Evolutionary conservation across 2,329 filamentous ascomycete species (phyloP).

Genomic region (Fusarium sp.): DNA sequence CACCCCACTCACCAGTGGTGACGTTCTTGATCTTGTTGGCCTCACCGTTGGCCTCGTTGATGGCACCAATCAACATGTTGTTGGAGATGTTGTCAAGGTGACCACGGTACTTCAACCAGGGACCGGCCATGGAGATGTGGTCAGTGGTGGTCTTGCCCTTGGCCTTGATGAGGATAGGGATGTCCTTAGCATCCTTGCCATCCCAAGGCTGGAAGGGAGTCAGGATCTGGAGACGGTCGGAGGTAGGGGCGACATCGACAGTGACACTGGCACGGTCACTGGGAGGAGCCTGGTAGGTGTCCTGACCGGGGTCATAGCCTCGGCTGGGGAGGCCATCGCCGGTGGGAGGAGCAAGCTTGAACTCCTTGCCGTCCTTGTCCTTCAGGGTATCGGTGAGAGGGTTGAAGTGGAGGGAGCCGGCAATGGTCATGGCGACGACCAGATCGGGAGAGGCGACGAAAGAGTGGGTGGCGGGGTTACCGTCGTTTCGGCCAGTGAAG

Average conservation of each 20-base stretch:
- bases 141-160: conserved; percentile 98
- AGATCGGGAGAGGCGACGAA: conserved; percentile 93
- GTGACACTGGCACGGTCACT: conserved; percentile 75
- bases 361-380: conserved; percentile 96
- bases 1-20: conserved; percentile 83
- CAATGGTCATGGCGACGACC: conserved; percentile 86
- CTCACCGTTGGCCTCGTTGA: conserved; percentile 95
- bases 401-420: conserved; percentile 91
- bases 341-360: conserved; percentile 82
- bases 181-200: conserved; percentile 84
- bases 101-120: conserved; percentile 98
- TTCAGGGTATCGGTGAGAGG: conserved; percentile 91
- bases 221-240: conserved; percentile 94
- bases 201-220: conserved; percentile 88
- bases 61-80: conserved; percentile 99
- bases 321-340: conserved; percentile 81
- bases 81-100: conserved; percentile 99
- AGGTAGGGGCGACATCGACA: conserved; percentile 87
- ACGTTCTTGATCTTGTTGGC: conserved; percentile 97
- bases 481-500: conserved; percentile 98
- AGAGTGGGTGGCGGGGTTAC: conserved; percentile 92
- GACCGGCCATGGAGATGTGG: conserved; percentile 95
- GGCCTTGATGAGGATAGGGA: conserved; percentile 97
- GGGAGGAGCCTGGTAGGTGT: conserved; percentile 97
- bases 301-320: conserved; percentile 89